Base-by-base conservation (phyloP, 2,329 filamentous ascomycete species). In the Dothistroma septosporum region DNA sequence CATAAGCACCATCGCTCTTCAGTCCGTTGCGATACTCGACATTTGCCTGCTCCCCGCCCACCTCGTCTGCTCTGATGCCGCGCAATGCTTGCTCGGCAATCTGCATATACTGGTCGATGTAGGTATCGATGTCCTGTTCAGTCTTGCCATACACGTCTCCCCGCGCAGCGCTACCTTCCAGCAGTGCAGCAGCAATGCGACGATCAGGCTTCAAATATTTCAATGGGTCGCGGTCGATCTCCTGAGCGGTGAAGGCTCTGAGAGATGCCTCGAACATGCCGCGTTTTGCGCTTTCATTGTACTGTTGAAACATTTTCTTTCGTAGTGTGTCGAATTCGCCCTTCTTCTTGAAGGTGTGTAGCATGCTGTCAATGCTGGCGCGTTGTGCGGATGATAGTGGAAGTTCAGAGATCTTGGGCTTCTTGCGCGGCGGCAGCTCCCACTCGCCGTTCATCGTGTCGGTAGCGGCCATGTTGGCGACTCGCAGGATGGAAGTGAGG, bases 311-410 rank as follows among this genome's bases (percentile, higher is more conserved):
- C 11, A 90, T 82, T 68, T 89, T 83, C 72, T 91, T 92, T 63
- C 90, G 86, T 64, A 92, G 83, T 14, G 83, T 79, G 75, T 94
- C 90, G 71, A 92, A 94, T 60, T 89, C 88, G 62, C 90, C 90
- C 75, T 91, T 91, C 77, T 92, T 93, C 76, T 92, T 92, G 78
- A 92, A 93, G 11, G 84, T 87, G 71, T 90, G 87, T n/a, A 89
- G 84, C 22, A 93, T 82, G 16, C 82, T 83, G 68, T 92, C 89
- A 59, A 93, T 91, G 1, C 87, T 86, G 1, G 84, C 83, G 65
- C 88, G 83, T 56, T 90, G 90, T n/a, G 85, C 83, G 2, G 87
- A 88, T 5, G 88, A 84, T 21, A 92, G 77, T 1, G 90, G 90
- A 19, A 93, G 80, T 68, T 93, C 90, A 0, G 87, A 87, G 2